These are phyloP conservation scores for Geoglossum cookeanum DNA, from an alignment of 2,329 filamentous ascomycete species.

Conservation along the genomic window DNA sequence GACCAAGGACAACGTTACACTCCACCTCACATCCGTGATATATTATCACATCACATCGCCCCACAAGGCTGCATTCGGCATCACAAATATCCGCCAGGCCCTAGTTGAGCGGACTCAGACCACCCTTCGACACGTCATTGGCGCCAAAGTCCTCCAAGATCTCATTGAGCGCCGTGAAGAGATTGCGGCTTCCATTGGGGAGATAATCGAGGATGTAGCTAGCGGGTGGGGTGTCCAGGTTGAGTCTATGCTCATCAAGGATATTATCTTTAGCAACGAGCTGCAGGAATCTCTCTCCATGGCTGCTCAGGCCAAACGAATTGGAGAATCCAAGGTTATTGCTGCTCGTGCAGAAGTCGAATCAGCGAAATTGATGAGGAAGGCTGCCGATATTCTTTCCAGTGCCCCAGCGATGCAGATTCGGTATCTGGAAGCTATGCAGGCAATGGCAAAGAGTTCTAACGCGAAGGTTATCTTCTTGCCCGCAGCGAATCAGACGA, in stretches of 20 bases:
- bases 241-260: conserved; percentile 98
- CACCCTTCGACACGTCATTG: conserved; percentile 88
- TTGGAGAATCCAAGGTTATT: conserved; percentile 96
- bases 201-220: conserved; percentile 95
- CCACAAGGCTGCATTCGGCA: conserved; percentile 94
- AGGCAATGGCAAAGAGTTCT: conserved; percentile 88
- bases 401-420: conserved; percentile 96
- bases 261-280: conserved; percentile 92
- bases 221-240: conserved; percentile 88
- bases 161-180: conserved; percentile 97
- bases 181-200: conserved; percentile 81
- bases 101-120: conserved; percentile 96
- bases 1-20: conserved; percentile 97
- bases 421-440: conserved; percentile 95
- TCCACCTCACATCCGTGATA: conserved; percentile 88
- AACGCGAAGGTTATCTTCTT: conserved; percentile 80
- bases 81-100: conserved; percentile 86
- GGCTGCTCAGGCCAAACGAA: conserved; percentile 96
- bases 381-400: conserved; percentile 83
- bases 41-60: conserved; percentile 96
- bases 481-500: conserved; percentile 44
- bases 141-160: conserved; percentile 86
- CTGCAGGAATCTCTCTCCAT: conserved; percentile 92
- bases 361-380: conserved; percentile 72
- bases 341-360: conserved; percentile 93